Evolutionary conservation across 192 early-diverging fungal genomes (phyloP).

Genomic region (Backusella mclennaniae): DNA sequence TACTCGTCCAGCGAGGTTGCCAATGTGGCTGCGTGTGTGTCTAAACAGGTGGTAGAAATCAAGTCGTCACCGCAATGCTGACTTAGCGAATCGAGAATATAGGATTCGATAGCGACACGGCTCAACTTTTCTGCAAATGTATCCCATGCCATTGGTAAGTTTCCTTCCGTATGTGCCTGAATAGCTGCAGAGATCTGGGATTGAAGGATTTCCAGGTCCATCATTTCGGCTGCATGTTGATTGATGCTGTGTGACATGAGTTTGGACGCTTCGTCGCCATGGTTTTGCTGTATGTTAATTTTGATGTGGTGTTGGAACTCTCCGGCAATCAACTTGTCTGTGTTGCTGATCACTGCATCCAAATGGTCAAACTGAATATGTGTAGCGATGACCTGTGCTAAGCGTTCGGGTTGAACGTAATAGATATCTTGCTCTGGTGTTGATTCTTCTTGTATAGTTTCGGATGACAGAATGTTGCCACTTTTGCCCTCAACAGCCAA

Average conservation of each 20-base stretch:
- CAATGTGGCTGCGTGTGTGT: slow-evolving; percentile 1
- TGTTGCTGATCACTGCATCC: slow-evolving; percentile 19
- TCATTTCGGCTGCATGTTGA: slow-evolving; percentile 7
- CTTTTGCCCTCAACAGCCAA: neutral
- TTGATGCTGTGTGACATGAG: neutral
- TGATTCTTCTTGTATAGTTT: neutral
- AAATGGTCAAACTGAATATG: slow-evolving; percentile 32
- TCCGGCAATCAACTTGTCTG: slow-evolving; percentile 13
- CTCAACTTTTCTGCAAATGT: slow-evolving; percentile 18
- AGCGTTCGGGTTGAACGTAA: slow-evolving; percentile 13
- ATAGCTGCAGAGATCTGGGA: slow-evolving; percentile 30
- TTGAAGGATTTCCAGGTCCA: slow-evolving; percentile 27
- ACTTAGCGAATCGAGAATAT: neutral
- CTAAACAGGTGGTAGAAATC: slow-evolving; percentile 6
- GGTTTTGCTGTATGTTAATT: slow-evolving; percentile 13
- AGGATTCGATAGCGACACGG: slow-evolving; percentile 8
- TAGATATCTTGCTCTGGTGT: neutral
- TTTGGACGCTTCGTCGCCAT: neutral
- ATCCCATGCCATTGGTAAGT: slow-evolving; percentile 28
- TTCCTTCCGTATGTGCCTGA: slow-evolving; percentile 25
- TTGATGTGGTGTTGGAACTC: slow-evolving; percentile 25
- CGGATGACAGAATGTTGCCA: neutral
- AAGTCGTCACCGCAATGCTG: neutral
- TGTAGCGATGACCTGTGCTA: slow-evolving; percentile 21
- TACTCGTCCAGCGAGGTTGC: slow-evolving; percentile 22